Base-by-base conservation (phyloP, 148 eudicot genomes). In the Selenicereus undatus region DNA sequence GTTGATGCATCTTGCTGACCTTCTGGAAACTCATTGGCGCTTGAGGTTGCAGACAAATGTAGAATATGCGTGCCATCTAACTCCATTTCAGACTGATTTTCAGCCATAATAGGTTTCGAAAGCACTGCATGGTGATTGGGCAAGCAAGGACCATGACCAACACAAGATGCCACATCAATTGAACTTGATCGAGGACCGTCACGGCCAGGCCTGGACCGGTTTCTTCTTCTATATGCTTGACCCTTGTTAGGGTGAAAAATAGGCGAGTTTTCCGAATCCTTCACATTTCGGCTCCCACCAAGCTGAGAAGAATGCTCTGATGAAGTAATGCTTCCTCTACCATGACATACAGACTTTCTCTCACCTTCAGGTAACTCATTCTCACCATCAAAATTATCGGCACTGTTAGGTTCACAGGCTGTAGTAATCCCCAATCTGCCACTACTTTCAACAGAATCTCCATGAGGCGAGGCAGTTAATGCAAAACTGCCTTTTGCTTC, bases 361-460 rank as follows among this genome's bases (percentile, higher is more conserved):
- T 83, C 90, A 83, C 81, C 88, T 80, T 89, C 92, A 88, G 78
- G 79, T 56, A 86, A 81, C 69, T 89, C 89, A 84, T 85, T 88
- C 73, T 91, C 95, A 73, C 91, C 97, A 82, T 94, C 94, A 85
- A 97, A 90, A 85, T 94, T 94, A 89, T 97, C 99, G 73, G 99
- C 99, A 89, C 90, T 90, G 82, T 90, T 90, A 17, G 97, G 97
- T 80, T 97, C 99, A 89, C 89, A 82, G 66, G 81, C 82, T 70
- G 85, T 75, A 85, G 88, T 88, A 78, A 83, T 87, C 80, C 90
- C 94, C 78, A 86, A 89, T 87, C 95, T 84, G 70, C 97, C 96
- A 88, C 95, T 94, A 84, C 98, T 97, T 85, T 92, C 98, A 71
- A 94, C 93, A 69, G 99, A 92, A 88, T 94, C 98, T 83, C 97